Percentiles rank a stretch among this genome's conserved stretches.
phyloP scores from a whole-genome alignment of 495 filamentous ascomycete species.

The Cercophora scortea region DNA sequence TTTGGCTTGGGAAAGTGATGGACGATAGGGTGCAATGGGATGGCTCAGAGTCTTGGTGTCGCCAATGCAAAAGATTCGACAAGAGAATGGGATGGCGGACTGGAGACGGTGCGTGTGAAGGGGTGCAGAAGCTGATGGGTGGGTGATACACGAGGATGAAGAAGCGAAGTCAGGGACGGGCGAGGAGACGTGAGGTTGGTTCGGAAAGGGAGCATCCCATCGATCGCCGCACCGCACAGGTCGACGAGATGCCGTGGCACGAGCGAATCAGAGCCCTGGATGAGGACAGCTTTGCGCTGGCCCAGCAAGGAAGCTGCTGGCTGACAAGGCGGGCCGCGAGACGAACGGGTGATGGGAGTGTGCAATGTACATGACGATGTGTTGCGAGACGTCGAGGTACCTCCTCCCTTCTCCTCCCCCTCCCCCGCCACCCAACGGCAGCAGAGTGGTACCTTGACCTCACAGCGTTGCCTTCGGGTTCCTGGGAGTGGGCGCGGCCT shows the following conservation, averaged over 20 bases:
- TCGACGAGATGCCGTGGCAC: slow-evolving; percentile 13
- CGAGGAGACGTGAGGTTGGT: slow-evolving; percentile 6
- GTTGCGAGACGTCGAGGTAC: no score
- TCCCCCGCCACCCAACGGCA: no score
- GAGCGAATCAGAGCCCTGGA: slow-evolving; percentile 13
- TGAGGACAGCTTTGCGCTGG: neutral
- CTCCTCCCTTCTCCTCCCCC: no score
- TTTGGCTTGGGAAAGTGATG: neutral
- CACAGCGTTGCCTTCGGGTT: neutral
- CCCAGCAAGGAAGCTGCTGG: neutral
- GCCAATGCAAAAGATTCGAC: no score
- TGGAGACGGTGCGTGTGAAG: neutral
- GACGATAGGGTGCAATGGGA: neutral
- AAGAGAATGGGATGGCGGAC: neutral
- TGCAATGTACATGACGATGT: neutral
- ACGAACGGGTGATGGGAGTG: neutral
- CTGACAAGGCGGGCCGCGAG: neutral
- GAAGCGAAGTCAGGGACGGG: neutral
- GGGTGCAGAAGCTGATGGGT: neutral
- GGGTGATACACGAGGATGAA: neutral
- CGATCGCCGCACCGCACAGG: slow-evolving; percentile 4
- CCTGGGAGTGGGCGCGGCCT: no score
- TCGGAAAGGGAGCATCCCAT: neutral
- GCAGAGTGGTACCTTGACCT: no score
- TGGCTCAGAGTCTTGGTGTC: no score